A percentile compares a stretch with the other conserved stretches of the same genome.
Conservation (phyloP, 805 yeast species). For the Cyberlindnera veronae region DNA sequence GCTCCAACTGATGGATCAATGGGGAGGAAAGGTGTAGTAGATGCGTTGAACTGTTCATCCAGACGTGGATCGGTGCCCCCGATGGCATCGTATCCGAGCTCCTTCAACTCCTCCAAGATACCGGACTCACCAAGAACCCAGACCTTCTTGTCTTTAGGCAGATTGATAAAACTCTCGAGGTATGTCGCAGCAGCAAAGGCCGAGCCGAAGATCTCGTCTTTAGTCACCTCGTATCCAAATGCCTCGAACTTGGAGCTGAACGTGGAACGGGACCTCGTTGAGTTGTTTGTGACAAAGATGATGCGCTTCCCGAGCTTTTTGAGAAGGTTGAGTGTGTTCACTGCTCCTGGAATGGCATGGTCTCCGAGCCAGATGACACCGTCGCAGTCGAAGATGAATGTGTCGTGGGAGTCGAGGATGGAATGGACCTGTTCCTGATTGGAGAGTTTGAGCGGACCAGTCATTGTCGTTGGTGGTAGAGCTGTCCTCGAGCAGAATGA, state of each 20-base stretch:
- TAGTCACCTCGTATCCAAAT: slow-evolving; percentile 40
- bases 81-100: slow-evolving; percentile 67
- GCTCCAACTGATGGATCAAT: slow-evolving; percentile 77
- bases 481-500: too few relatives aligned
- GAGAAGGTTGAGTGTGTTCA: slow-evolving; percentile 69
- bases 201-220: slow-evolving; percentile 83
- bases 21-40: slow-evolving; percentile 48
- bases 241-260: slow-evolving; percentile 74
- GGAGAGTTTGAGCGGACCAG: slow-evolving; percentile 42
- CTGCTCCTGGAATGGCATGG: slow-evolving; percentile 70
- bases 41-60: slow-evolving; percentile 49
- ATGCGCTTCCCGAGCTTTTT: slow-evolving; percentile 55
- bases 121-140: slow-evolving; percentile 92
- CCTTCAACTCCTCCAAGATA: slow-evolving; percentile 71
- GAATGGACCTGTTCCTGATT: slow-evolving; percentile 44
- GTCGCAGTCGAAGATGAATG: slow-evolving; percentile 92
- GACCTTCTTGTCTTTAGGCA: slow-evolving; percentile 73
- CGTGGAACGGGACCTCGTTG: slow-evolving; percentile 80
- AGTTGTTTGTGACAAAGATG: slow-evolving; percentile 92
- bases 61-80: slow-evolving; percentile 81
- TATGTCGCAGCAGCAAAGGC: slow-evolving; percentile 93
- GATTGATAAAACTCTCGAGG: slow-evolving; percentile 66
- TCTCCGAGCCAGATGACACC: slow-evolving; percentile 96
- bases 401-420: slow-evolving; percentile 67
- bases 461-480: too few relatives aligned